Evolutionary conservation across 2,329 filamentous ascomycete genomes (phyloP).

Genomic region (Colletotrichum lini): DNA sequence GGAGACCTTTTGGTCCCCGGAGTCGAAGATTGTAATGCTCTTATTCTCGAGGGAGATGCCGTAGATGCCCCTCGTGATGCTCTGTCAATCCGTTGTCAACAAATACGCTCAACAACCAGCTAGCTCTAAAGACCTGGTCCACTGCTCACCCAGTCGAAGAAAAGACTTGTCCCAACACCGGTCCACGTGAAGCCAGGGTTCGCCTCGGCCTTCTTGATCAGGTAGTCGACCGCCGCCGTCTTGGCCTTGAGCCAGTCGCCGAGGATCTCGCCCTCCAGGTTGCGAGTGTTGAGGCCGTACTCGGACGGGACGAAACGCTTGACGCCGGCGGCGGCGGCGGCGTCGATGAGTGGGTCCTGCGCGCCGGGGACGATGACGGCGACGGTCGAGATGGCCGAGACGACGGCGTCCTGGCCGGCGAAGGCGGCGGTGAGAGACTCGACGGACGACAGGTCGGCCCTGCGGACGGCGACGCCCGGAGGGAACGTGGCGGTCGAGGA

Average conservation of each 20-base stretch:
- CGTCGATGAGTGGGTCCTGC: conserved; percentile 66
- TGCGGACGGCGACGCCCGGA: conserved; percentile 21
- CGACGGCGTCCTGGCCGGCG: conserved; percentile 43
- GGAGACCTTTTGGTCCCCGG: conserved; percentile 30
- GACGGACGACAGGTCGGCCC: conserved; percentile 27
- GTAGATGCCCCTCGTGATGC: conserved; percentile 36
- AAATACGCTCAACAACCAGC: no score
- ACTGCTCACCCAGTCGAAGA: conserved; percentile 71
- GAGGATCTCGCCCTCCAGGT: conserved; percentile 45
- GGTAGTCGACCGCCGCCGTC: conserved; percentile 40
- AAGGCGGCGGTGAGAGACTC: conserved; percentile 37
- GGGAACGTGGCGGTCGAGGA: conserved; percentile 32
- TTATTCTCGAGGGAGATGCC: conserved; percentile 29
- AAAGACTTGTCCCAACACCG: conserved; percentile 68
- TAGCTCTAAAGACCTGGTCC: no score
- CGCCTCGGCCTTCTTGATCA: conserved; percentile 36
- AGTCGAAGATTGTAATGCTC: conserved; percentile 32
- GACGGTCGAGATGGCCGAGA: conserved; percentile 60
- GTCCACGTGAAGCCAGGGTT: conserved; percentile 69
- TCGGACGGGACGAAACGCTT: conserved; percentile 69
- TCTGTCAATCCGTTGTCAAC: conserved; percentile 2
- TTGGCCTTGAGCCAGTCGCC: conserved; percentile 40
- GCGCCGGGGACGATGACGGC: conserved; percentile 51
- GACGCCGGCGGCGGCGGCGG: conserved; percentile 66
- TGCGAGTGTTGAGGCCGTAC: conserved; percentile 54